Base-by-base conservation (phyloP, 805 yeast species). In the Saturnispora saitoi region DNA sequence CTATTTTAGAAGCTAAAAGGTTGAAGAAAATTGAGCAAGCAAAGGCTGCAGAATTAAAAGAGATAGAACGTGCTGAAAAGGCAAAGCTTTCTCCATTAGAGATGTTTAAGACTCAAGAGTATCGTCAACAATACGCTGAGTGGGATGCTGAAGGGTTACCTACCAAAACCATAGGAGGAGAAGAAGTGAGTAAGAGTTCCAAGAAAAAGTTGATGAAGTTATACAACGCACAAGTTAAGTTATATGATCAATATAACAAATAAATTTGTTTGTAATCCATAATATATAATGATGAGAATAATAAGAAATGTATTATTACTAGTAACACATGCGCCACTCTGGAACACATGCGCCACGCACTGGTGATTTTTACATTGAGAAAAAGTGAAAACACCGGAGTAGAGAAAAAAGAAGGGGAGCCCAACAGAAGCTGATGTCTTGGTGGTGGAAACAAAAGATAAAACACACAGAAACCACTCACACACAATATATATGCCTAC, bases 91-190 rank as follows among this genome's bases (percentile, higher is more conserved):
- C 79, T 8, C 96, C 98, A 1, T 51, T 61, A 36, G 90, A 85
- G 24, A 67, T 93, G 80, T 93, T 90, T 70, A 75, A 72, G 58
- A 76, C 77, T 48, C 66, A 60, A 4, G 76, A 75, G 49, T 52
- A 58, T 42, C 47, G 43, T 11, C 47, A 50, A 17, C 45, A 61
- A 7, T 93, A 78, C 63, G 65, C 78, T 9, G 85, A 78, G 60
- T 93, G 91, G 86, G 97, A 93, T 62, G 90, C 76, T 24, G 67
- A 74, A 32, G 99, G 99, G 1, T 50, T 93, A 15, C 99, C 99
- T 17, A 73, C 80, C 0, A 81, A 79, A 60, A 86, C 82, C 54
- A 73, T 70, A 31, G 78, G 77, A 9, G 98, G 98, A 11, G 87
- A 80, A 56, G 93, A 85, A 54, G 75, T 93, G 5, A 76, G 93